Percentiles rank a stretch among this genome's conserved stretches.
Conservation (phyloP, 495 filamentous ascomycete species). For the Hapsidospora chrysogenum region DNA sequence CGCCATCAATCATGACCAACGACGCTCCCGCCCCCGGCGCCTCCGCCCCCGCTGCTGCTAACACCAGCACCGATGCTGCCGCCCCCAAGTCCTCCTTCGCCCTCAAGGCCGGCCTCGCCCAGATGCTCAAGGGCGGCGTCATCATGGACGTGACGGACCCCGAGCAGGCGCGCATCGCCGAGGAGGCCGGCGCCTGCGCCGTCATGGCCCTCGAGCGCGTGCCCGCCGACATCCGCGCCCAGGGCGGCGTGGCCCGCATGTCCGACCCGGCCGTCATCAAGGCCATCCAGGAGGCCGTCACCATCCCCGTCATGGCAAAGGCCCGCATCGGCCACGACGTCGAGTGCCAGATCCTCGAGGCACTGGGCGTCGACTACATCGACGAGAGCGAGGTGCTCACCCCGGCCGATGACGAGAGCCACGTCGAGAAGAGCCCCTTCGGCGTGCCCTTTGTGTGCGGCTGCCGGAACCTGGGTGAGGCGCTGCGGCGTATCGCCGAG, state of each 20-base stretch:
- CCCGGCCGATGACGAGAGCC: constrained; percentile 76
- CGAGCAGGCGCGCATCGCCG: constrained; percentile 88
- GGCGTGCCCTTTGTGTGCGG: constrained; percentile 89
- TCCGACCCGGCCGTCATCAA: constrained; percentile 90
- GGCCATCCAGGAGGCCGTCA: constrained; percentile 92
- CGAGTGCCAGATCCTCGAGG: constrained; percentile 96
- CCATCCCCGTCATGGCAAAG: constrained; percentile 98
- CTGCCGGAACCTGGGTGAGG: constrained; percentile 89
- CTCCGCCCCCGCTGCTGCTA: constrained; percentile 5
- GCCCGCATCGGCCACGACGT: constrained; percentile 95
- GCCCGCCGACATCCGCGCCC: constrained; percentile 82
- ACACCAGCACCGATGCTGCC: constrained; percentile 8
- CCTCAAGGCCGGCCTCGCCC: constrained; percentile 84
- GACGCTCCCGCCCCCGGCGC: constrained; percentile 6
- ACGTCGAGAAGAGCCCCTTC: constrained; percentile 80
- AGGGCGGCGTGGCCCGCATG: constrained; percentile 95
- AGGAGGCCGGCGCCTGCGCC: constrained; percentile 87
- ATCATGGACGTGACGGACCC: constrained; percentile 99
- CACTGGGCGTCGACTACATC: constrained; percentile 90
- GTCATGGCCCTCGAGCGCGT: constrained; percentile 99
- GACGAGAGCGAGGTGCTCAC: constrained; percentile 96
- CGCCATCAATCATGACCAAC: constrained; percentile 5
- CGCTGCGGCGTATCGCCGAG: constrained; percentile 78
- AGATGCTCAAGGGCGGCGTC: constrained; percentile 96
- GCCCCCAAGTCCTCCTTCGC: constrained; percentile 31